Evolutionary conservation across 148 eudicot genomes (phyloP), one percentile per base, ranked within the genome.

Genomic region (Suaeda aralocaspica): DNA sequence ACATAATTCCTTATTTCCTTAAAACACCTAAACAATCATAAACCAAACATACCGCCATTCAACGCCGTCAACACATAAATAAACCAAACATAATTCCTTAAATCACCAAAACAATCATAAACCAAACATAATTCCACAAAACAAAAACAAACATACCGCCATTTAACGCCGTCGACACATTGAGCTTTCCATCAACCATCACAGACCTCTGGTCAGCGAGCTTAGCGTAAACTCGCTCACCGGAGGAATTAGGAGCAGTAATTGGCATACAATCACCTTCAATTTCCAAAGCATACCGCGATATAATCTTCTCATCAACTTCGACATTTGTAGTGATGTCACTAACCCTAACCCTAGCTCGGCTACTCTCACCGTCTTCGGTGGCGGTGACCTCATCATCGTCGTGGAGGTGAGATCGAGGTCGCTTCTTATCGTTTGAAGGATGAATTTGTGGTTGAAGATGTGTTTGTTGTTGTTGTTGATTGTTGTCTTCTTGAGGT

Each of bases 151-250:
- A 36, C 66, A 28, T 86, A 88, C 98, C 95, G 51, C 66, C 68
- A 51, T 60, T 63, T 39, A 73, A 45, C 10, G 60, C 10, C 57
- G 67, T 22, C 7, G 73, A 21, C 46, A 44, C 60, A 55, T 34
- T 78, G 29, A 69, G 44, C 29, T 36, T 60, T 5, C 10, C 45
- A 44, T 45, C 69, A 66, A 53, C 65, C 30, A 53, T 59, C 30
- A 36, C 30, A 51, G 36, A 68, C 33, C 19, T 9, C 24, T 45
- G 41, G 26, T 51, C 62, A 16, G 70, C 69, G 44, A 88, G 75
- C 86, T 84, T 93, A 16, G 96, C 98, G 56, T 93, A 93, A 31
- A 93, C 96, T 81, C 98, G 83, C 57, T 89, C 92, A 52, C 76
- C 76, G 64, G 49, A 63, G 28, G 90, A 96, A 69, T 75, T 83